Conservation (phyloP, 1,139 yeast species). For the Hyphopichia pseudoburtonii region DNA sequence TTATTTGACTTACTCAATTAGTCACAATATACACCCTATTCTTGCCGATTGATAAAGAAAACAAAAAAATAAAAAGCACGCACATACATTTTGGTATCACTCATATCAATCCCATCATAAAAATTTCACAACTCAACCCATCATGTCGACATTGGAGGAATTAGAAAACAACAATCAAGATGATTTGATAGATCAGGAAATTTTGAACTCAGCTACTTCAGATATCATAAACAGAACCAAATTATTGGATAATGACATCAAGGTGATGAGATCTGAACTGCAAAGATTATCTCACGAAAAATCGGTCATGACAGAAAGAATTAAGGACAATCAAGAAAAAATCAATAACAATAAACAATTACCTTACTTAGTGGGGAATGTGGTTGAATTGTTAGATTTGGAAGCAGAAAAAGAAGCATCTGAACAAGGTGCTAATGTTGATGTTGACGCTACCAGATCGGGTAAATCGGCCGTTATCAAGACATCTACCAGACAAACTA, state of each 20-base stretch:
- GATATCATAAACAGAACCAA: slow-evolving; percentile 87
- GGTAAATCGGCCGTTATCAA: slow-evolving; percentile 99
- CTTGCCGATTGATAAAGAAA: too few relatives aligned
- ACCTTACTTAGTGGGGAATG: slow-evolving; percentile 97
- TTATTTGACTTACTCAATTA: too few relatives aligned
- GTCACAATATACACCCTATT: too few relatives aligned
- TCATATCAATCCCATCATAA: too few relatives aligned
- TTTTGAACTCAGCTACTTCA: slow-evolving; percentile 71
- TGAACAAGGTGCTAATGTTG: slow-evolving; percentile 95
- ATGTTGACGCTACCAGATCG: slow-evolving; percentile 83
- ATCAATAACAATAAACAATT: slow-evolving; percentile 93
- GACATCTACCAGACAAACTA: slow-evolving; percentile 96
- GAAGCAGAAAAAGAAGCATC: slow-evolving; percentile 83
- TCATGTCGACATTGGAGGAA: slow-evolving; percentile 72
- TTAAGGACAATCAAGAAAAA: slow-evolving; percentile 94
- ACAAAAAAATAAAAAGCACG: too few relatives aligned
- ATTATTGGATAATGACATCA: slow-evolving; percentile 90
- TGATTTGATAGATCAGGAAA: slow-evolving; percentile 72
- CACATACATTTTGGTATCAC: too few relatives aligned
- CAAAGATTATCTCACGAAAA: slow-evolving; percentile 91
- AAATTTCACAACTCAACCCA: neutral
- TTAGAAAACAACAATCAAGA: slow-evolving; percentile 50
- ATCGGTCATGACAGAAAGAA: slow-evolving; percentile 87
- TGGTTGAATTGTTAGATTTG: slow-evolving; percentile 89
- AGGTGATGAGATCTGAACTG: slow-evolving; percentile 89